A percentile compares a stretch with the other conserved stretches of the same genome.
Evolutionary conservation across 2,329 filamentous ascomycete genomes (phyloP).

Genomic region (Seiridium unicorne): DNA sequence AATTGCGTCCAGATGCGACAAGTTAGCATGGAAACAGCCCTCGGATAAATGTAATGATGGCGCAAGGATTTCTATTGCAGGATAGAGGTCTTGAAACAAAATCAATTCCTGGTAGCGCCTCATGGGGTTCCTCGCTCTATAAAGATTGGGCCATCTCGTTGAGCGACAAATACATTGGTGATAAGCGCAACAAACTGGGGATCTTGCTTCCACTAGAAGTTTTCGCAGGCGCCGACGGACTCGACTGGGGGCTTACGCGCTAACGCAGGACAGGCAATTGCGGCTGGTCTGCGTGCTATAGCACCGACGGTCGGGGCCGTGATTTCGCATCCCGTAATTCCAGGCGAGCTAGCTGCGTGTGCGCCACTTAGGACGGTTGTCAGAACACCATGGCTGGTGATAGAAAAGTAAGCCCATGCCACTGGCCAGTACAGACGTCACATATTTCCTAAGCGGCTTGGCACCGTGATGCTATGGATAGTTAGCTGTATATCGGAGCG

Average conservation of each 20-base stretch:
- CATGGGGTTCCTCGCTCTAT: conserved; percentile 21
- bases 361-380: conserved; percentile 27
- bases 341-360: conserved; percentile 17
- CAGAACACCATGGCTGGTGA: conserved; percentile 27
- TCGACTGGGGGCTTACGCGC: conserved; percentile 19
- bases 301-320: conserved; percentile 24
- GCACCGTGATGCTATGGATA: conserved; percentile 30
- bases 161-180: conserved; percentile 24
- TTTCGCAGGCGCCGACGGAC: conserved; percentile 28
- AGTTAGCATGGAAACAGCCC: conserved; percentile 36
- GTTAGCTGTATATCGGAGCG: conserved; percentile 32
- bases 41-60: conserved; percentile 37
- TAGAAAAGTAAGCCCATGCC: conserved; percentile 44
- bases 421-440: conserved; percentile 28
- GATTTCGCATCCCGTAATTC: no score
- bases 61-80: conserved; percentile 36
- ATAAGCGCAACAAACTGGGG: conserved; percentile 24
- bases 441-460: conserved; percentile 37
- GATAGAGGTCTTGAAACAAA: conserved; percentile 32
- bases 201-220: conserved; percentile 33
- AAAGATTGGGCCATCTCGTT: conserved; percentile 1
- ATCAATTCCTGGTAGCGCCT: conserved; percentile 24
- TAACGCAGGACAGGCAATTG: no score
- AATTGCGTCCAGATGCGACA: conserved; percentile 28
- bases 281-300: conserved; percentile 32